These are phyloP conservation scores for Tricholoma sp. DNA, from an alignment of 768 basidiomycete genomes.

Conservation along the genomic window DNA sequence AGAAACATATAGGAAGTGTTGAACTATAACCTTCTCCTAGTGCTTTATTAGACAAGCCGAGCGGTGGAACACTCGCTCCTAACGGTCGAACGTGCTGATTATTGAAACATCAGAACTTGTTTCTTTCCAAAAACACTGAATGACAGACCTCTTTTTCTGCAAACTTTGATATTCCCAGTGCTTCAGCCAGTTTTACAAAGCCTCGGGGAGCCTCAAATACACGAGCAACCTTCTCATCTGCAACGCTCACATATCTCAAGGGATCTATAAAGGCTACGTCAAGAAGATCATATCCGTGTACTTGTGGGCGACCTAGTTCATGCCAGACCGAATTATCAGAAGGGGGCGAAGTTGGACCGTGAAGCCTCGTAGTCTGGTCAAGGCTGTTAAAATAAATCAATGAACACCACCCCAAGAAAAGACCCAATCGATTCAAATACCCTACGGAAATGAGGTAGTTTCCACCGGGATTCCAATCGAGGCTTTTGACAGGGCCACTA, in stretches of 20 bases:
- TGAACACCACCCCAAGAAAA: background rate
- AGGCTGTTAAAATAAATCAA: constrained; percentile 39
- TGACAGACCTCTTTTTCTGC: constrained; percentile 44
- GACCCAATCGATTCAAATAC: constrained; percentile 36
- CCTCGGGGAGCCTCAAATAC: constrained; percentile 87
- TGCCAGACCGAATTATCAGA: constrained; percentile 50
- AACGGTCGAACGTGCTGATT: constrained; percentile 57
- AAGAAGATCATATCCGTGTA: constrained; percentile 93
- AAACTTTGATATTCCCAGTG: constrained; percentile 43
- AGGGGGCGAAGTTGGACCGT: constrained; percentile 46
- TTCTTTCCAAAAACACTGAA: background rate
- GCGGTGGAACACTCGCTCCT: constrained; percentile 86
- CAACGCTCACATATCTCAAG: constrained; percentile 81
- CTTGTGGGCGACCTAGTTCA: constrained; percentile 88
- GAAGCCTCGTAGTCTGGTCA: constrained; percentile 91
- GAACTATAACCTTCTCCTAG: constrained; percentile 55
- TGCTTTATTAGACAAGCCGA: constrained; percentile 94
- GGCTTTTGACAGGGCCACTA: constrained; percentile 66
- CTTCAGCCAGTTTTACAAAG: constrained; percentile 64
- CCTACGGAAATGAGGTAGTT: constrained; percentile 83
- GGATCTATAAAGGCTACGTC: constrained; percentile 71
- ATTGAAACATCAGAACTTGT: background rate
- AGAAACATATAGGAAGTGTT: background rate
- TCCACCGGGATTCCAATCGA: constrained; percentile 85
- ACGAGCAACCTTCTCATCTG: constrained; percentile 93